These are phyloP conservation scores for Russula ochroleuca DNA, from an alignment of 768 basidiomycete species.

Conservation along the genomic window DNA sequence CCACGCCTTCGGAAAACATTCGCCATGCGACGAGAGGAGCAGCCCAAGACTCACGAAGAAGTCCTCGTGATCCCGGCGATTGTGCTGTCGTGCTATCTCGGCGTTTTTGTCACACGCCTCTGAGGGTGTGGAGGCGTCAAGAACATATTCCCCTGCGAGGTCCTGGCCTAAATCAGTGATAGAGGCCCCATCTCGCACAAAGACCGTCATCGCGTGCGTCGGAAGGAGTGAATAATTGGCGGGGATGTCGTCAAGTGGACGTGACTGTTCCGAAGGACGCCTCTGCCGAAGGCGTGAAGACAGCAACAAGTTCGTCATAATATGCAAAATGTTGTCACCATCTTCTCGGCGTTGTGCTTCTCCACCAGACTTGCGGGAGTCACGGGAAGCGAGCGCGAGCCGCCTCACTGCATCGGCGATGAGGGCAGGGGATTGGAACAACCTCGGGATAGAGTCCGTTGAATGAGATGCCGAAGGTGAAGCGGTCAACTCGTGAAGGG, in stretches of 20 bases:
- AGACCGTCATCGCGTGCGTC: slow-evolving; percentile 31
- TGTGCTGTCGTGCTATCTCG: slow-evolving; percentile 17
- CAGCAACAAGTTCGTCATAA: slow-evolving; percentile 73
- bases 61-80: slow-evolving; percentile 24
- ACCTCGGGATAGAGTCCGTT: slow-evolving; percentile 32
- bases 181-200: slow-evolving; percentile 26
- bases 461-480: slow-evolving; percentile 38
- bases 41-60: slow-evolving; percentile 26
- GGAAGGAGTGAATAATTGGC: slow-evolving; percentile 53
- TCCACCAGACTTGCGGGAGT: slow-evolving; percentile 41
- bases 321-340: slow-evolving; percentile 58
- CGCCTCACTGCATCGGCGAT: slow-evolving; percentile 71
- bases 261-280: slow-evolving; percentile 45
- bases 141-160: slow-evolving; percentile 24
- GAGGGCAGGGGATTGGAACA: slow-evolving; percentile 60
- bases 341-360: slow-evolving; percentile 46
- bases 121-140: slow-evolving; percentile 18
- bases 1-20: slow-evolving; percentile 18
- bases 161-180: slow-evolving; percentile 23
- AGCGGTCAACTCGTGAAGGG: slow-evolving; percentile 45
- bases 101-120: slow-evolving; percentile 24
- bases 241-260: slow-evolving; percentile 44
- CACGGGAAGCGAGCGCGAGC: slow-evolving; percentile 57
- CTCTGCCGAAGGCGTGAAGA: slow-evolving; percentile 50
- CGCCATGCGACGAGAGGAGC: slow-evolving; percentile 13